These are phyloP conservation scores for Chalciporus pseudorubinellus DNA, from an alignment of 768 basidiomycete genomes.

Conservation along the genomic window DNA sequence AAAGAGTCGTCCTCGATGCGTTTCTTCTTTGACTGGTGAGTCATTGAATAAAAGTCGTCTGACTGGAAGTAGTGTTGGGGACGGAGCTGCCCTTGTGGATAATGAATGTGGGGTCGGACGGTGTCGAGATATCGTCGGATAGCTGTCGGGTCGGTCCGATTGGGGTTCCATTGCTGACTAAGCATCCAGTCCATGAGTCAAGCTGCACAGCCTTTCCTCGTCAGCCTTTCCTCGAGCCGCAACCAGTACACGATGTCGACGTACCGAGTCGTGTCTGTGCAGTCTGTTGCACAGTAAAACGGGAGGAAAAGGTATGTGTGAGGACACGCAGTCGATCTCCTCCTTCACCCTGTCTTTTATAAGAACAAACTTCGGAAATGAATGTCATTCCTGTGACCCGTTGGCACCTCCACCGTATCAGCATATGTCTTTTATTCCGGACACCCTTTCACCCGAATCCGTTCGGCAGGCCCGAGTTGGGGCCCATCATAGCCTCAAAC, in stretches of 20 bases:
- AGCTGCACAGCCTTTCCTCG: conserved; percentile 24
- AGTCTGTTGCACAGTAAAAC: conserved; percentile 5
- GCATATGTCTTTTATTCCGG: conserved; percentile 24
- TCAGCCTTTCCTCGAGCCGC: conserved; percentile 22
- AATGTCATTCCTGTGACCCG: conserved; percentile 33
- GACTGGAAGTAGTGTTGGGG: conserved; percentile 29
- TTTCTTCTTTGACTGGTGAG: conserved; percentile 74
- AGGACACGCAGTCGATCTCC: conserved; percentile 10
- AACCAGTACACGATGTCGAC: conserved; percentile 18
- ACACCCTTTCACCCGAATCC: conserved; percentile 33
- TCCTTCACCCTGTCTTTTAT: conserved; percentile 27
- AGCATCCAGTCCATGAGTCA: conserved; percentile 28
- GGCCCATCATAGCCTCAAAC: conserved; percentile 27
- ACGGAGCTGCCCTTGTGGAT: conserved; percentile 17
- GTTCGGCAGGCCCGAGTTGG: conserved; percentile 25
- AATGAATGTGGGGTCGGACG: conserved; percentile 20
- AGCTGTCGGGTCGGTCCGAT: conserved; percentile 36
- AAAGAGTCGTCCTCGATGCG: conserved; percentile 55
- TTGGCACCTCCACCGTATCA: conserved; percentile 16
- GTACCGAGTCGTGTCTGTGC: conserved; percentile 11
- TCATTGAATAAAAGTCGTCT: conserved; percentile 47
- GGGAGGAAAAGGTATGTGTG: conserved; percentile 24
- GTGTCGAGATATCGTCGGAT: conserved; percentile 35
- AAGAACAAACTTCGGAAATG: conserved; percentile 33
- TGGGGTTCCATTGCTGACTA: conserved; percentile 31